Evolutionary conservation across 257 asterid species (phyloP).

Genomic region (Solanum arcanum): DNA sequence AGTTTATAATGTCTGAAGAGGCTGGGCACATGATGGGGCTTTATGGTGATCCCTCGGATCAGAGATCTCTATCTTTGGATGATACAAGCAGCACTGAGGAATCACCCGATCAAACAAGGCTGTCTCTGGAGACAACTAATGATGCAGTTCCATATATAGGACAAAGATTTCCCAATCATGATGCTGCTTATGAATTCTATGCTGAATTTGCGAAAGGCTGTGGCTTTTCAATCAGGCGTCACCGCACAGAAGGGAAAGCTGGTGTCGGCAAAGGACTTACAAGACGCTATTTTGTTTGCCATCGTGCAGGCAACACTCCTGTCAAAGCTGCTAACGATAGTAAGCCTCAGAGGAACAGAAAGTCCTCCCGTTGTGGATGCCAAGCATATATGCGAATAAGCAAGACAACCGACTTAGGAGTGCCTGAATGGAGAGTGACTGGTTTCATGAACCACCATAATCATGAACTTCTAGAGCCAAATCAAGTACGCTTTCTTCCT

Average conservation of each 20-base stretch:
- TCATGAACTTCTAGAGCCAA: constrained; percentile 89
- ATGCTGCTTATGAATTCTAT: constrained; percentile 86
- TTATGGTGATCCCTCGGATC: constrained; percentile 78
- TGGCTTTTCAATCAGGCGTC: constrained; percentile 94
- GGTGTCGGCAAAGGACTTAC: constrained; percentile 99
- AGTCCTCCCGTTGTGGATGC: constrained; percentile 96
- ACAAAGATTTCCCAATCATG: constrained; percentile 73
- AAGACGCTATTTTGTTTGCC: constrained; percentile 95
- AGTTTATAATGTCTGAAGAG: constrained; percentile 60
- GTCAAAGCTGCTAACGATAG: constrained; percentile 45
- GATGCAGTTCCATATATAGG: constrained; percentile 73
- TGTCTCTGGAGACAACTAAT: constrained; percentile 45
- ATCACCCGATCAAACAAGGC: constrained; percentile 63
- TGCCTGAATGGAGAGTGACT: constrained; percentile 87
- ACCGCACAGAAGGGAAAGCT: constrained; percentile 92
- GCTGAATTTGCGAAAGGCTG: constrained; percentile 74
- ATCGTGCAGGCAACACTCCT: constrained; percentile 96
- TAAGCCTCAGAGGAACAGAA: constrained; percentile 85
- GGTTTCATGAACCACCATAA: constrained; percentile 91
- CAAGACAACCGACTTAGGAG: constrained; percentile 65
- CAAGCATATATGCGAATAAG: constrained; percentile 96
- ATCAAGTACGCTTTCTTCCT: constrained; percentile 97
- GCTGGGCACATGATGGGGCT: constrained; percentile 63
- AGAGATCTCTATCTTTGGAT: constrained; percentile 73
- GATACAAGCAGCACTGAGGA: constrained; percentile 87